phyloP scores from a whole-genome alignment of 768 basidiomycete species.

The Candolleomyces eurysporus region DNA sequence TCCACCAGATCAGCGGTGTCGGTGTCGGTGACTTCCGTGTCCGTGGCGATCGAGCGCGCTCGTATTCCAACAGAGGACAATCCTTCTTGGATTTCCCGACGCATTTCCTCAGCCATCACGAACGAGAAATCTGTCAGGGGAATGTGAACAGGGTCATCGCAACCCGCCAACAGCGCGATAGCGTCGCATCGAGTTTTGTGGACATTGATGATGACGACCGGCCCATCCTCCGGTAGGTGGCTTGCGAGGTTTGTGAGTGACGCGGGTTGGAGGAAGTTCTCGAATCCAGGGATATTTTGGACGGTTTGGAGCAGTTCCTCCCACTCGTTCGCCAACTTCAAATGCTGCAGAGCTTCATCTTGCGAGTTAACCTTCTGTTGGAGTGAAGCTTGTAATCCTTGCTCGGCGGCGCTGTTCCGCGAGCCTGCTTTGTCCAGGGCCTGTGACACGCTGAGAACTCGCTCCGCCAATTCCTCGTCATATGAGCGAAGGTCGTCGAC shows the following conservation, averaged over 20 bases:
- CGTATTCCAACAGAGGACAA: not conserved
- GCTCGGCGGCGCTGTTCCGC: too few relatives aligned
- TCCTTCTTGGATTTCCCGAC: not conserved
- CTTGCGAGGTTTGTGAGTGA: not conserved
- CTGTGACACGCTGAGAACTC: not conserved
- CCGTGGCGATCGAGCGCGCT: not conserved
- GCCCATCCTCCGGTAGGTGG: constrained; percentile 11
- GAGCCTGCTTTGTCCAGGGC: constrained; percentile 1
- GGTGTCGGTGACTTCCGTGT: too few relatives aligned
- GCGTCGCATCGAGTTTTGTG: not conserved
- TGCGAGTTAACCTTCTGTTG: not conserved
- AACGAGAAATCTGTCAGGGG: not conserved
- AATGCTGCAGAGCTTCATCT: not conserved
- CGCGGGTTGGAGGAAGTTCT: constrained; percentile 18
- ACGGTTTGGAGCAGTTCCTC: constrained; percentile 14
- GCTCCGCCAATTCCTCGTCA: constrained; percentile 19
- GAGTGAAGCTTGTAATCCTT: constrained; percentile 12
- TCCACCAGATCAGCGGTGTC: not conserved
- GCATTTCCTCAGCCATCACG: too few relatives aligned
- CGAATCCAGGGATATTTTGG: constrained; percentile 15
- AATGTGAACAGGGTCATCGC: not conserved
- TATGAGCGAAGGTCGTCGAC: constrained; percentile 12
- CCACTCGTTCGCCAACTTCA: constrained; percentile 17
- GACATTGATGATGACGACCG: not conserved
- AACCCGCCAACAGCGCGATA: not conserved